Base-by-base conservation (phyloP, 495 filamentous ascomycete species). In the Talaromyces stipitatus region DNA sequence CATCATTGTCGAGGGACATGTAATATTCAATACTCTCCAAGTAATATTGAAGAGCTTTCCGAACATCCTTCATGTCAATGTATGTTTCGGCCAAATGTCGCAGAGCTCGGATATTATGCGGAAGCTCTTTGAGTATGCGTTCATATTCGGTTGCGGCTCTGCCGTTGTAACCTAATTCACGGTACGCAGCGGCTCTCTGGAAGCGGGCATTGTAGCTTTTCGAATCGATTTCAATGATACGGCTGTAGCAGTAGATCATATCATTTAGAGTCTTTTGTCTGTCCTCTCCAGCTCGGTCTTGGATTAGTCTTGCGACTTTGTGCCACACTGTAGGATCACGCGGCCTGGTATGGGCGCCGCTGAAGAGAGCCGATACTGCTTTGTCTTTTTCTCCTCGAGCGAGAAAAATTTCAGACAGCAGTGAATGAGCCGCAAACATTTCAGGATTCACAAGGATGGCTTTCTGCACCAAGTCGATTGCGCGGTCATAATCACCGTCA, bases 391-490 rank as follows among this genome's bases (percentile, higher is more conserved):
- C 77, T 3, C 86, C 88, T 60, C 85, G 77, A 55, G 85, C 82
- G 36, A 84, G 67, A 62, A 87, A 84, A 48, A 92, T 84, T 28
- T 90, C 82, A 0, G 88, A 86, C 10, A 94, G 67, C 27, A 92
- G 68, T 18, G 81, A 83, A 80, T 92, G 91, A 26, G 91, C 87
- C 20, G 82, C 77, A 59, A 87, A 87, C 55, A 91, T 89, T 66
- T 95, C 91, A 12, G 88, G 87, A 64, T 96, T 95, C 62, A 85
- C 78, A 56, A 88, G 81, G 53, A 95, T 84, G 10, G 91, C 87
- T 63, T 84, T 81, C 48, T 78, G 73, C 10, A 87, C 81, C 45
- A 81, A 73, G 2, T 82, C 72, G 28, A 82, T 75, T 10, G 90
- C 87, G 32, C 77, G 72, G 26, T 85, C 82, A 64, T 85, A 85